phyloP scores from a whole-genome alignment of 257 asterid species.

The Leonotis leonurus region DNA sequence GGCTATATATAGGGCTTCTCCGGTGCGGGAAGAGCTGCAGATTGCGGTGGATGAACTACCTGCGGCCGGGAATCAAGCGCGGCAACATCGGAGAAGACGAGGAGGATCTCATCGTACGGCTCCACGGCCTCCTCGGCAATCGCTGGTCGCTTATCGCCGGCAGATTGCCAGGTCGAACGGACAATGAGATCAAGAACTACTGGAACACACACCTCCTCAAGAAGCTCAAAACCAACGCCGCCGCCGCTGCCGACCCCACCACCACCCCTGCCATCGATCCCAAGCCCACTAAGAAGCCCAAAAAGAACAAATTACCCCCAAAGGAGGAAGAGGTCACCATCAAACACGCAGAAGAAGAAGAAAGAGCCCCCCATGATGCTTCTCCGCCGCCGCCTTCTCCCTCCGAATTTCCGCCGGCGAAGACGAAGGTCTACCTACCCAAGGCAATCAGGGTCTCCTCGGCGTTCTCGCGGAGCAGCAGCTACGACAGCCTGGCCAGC shows the following conservation, averaged over 20 bases:
- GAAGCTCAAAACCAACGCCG: slow-evolving; percentile 25
- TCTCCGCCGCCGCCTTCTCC: too few species aligned
- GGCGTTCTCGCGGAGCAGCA: slow-evolving; percentile 25
- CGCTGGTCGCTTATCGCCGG: slow-evolving; percentile 81
- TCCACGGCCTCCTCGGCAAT: slow-evolving; percentile 59
- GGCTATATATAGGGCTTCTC: slow-evolving; percentile 47
- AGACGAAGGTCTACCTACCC: slow-evolving; percentile 33
- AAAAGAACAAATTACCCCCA: too few species aligned
- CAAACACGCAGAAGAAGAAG: too few species aligned
- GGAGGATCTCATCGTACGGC: slow-evolving; percentile 57
- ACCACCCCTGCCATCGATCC: too few species aligned
- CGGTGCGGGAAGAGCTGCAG: slow-evolving; percentile 85
- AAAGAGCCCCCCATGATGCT: too few species aligned
- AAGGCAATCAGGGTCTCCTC: slow-evolving; percentile 41
- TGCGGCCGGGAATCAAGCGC: slow-evolving; percentile 64
- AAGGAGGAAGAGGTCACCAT: too few species aligned
- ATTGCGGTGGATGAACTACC: slow-evolving; percentile 72
- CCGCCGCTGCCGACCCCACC: background rate
- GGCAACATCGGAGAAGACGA: slow-evolving; percentile 57
- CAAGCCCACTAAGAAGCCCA: too few species aligned
- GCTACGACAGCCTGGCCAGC: slow-evolving; percentile 33
- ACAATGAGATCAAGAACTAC: slow-evolving; percentile 67
- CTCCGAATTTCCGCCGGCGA: too few species aligned
- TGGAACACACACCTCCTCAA: slow-evolving; percentile 65
- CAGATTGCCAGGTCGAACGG: slow-evolving; percentile 73